phyloP scores from a whole-genome alignment of 2,329 filamentous ascomycete species.

The Calonectria pteridis region DNA sequence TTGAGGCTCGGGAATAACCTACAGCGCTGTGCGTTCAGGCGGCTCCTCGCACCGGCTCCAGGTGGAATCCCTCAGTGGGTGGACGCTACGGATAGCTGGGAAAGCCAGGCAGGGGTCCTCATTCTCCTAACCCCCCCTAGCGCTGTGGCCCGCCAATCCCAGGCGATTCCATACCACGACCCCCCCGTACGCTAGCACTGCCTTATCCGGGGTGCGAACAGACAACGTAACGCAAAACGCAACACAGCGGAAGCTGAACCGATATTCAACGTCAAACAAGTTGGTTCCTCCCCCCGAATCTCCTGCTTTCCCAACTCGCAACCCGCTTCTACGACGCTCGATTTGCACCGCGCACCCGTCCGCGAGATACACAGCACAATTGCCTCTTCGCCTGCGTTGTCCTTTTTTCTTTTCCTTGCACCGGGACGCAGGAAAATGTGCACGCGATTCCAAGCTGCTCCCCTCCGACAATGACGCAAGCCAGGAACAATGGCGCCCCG shows the following conservation, averaged over 20 bases:
- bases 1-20: constrained; percentile 5
- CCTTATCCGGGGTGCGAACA: constrained; percentile 38
- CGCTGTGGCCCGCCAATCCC: constrained; percentile 36
- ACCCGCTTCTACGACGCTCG: not conserved
- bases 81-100: not conserved
- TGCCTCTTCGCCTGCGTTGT: not conserved
- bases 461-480: constrained; percentile 49
- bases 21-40: not conserved
- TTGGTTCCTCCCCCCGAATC: not conserved
- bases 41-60: not conserved
- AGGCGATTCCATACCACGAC: constrained; percentile 35
- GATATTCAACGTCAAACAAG: constrained; percentile 12
- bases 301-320: not conserved
- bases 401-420: not conserved
- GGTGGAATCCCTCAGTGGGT: constrained; percentile 8
- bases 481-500: constrained; percentile 47
- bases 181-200: constrained; percentile 21
- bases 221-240: constrained; percentile 30
- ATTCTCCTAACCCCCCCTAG: not conserved
- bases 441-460: constrained; percentile 38
- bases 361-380: not conserved
- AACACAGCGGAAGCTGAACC: not conserved
- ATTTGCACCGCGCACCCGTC: too few relatives aligned
- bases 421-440: constrained; percentile 38
- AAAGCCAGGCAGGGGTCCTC: not conserved